Conservation (phyloP, 345 rosid genomes). For the Eucalyptus virginea region DNA sequence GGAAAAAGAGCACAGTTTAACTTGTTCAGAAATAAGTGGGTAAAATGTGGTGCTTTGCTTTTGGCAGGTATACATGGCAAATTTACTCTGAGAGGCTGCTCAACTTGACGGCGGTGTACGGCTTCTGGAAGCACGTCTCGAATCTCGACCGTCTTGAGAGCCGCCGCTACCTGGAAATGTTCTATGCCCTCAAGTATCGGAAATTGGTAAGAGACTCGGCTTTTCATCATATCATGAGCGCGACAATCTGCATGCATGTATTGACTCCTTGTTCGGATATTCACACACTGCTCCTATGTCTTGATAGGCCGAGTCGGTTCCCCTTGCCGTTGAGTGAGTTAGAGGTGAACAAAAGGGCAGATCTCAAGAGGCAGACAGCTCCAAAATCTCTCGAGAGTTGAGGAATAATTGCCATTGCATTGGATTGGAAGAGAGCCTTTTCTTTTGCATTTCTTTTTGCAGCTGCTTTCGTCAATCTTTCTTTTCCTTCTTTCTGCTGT, state of each 20-base stretch:
- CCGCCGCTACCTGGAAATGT: conserved; percentile 92
- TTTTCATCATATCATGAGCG: background rate
- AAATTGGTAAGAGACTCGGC: conserved; percentile 38
- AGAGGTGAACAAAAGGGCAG: background rate
- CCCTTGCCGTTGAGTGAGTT: background rate
- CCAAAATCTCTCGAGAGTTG: background rate
- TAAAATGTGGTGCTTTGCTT: background rate
- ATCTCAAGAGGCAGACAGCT: background rate
- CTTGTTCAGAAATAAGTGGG: background rate
- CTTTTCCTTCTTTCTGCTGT: background rate
- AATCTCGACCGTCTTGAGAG: conserved; percentile 91
- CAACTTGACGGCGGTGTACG: conserved; percentile 88
- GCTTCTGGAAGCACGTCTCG: conserved; percentile 95
- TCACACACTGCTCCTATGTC: background rate
- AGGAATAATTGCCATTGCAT: background rate
- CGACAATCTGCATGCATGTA: background rate
- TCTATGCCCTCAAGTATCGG: conserved; percentile 75
- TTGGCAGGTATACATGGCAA: conserved; percentile 76
- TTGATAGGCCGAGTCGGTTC: background rate
- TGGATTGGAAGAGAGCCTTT: background rate
- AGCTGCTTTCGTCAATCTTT: background rate
- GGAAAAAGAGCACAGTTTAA: background rate
- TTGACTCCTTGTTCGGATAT: background rate
- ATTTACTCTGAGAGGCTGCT: conserved; percentile 85
- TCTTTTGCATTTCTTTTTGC: background rate